Evolutionary conservation across 768 basidiomycete species (phyloP).

Genomic region (Psilocybe sp.): DNA sequence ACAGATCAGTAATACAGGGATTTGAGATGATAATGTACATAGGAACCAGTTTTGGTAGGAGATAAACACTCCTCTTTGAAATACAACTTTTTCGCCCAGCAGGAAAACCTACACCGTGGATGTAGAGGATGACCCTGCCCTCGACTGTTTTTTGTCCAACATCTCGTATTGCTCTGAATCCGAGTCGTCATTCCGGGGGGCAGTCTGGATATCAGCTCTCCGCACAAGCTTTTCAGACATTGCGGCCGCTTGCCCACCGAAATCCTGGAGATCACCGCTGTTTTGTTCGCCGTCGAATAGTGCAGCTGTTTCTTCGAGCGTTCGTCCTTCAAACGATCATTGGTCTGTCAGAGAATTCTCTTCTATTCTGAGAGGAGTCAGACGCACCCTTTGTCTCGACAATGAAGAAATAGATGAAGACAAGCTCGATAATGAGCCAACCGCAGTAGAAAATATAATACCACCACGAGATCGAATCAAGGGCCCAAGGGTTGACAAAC

Average conservation of each 20-base stretch:
- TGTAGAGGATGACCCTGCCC: no score
- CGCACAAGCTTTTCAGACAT: slow-evolving; percentile 27
- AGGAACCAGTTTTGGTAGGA: no score
- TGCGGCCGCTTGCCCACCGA: slow-evolving; percentile 46
- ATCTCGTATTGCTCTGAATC: no score
- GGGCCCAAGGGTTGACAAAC: slow-evolving; percentile 75
- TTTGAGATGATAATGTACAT: no score
- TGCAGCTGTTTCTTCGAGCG: slow-evolving; percentile 70
- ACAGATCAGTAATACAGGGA: no score
- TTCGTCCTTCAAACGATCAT: slow-evolving; percentile 37
- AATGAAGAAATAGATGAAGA: slow-evolving; percentile 51
- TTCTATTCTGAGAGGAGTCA: background rate
- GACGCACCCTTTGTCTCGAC: slow-evolving; percentile 59
- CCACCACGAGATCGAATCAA: slow-evolving; percentile 53
- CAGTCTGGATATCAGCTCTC: slow-evolving; percentile 9
- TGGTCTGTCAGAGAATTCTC: background rate
- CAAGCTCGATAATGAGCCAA: slow-evolving; percentile 59
- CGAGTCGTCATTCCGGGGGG: no score
- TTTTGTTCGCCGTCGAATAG: slow-evolving; percentile 63
- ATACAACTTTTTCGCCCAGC: no score
- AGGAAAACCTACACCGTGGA: no score
- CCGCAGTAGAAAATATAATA: slow-evolving; percentile 62
- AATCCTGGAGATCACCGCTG: slow-evolving; percentile 37
- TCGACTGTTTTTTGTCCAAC: no score
- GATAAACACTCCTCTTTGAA: no score